phyloP scores from a whole-genome alignment of 192 early-diverging fungal genomes.

The Backusella mclennaniae region DNA sequence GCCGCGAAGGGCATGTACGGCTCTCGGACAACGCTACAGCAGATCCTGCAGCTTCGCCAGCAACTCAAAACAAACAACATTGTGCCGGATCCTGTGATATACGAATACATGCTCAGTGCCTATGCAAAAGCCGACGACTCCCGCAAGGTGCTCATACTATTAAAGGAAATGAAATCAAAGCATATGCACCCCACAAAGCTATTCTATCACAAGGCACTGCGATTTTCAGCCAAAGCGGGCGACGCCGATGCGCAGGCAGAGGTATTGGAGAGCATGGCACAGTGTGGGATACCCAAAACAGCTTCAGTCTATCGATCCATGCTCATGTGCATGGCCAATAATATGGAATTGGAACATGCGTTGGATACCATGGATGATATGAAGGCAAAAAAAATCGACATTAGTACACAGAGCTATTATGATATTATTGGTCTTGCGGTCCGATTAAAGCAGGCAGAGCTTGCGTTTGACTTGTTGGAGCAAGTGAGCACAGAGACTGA shows the following conservation, averaged over 20 bases:
- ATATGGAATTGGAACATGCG: slow-evolving; percentile 46
- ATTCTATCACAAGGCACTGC: slow-evolving; percentile 31
- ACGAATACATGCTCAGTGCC: slow-evolving; percentile 30
- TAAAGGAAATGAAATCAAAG: slow-evolving; percentile 37
- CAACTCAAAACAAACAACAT: not conserved
- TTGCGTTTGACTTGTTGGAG: slow-evolving; percentile 39
- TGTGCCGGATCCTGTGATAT: slow-evolving; percentile 33
- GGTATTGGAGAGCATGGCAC: slow-evolving; percentile 12
- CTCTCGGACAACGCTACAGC: not conserved
- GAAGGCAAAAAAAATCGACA: slow-evolving; percentile 32
- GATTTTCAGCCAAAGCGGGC: slow-evolving; percentile 5
- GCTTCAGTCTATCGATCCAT: slow-evolving; percentile 34
- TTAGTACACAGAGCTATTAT: slow-evolving; percentile 27
- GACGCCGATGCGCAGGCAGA: slow-evolving; percentile 16
- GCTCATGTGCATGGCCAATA: slow-evolving; percentile 39
- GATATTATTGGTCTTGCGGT: slow-evolving; percentile 36
- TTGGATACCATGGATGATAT: slow-evolving; percentile 46
- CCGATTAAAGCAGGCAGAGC: slow-evolving; percentile 25
- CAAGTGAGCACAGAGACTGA: slow-evolving; percentile 30
- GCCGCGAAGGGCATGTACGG: not conserved
- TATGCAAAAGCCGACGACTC: slow-evolving; percentile 29
- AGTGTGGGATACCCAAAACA: not conserved
- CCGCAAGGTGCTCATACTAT: not conserved
- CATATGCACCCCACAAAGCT: slow-evolving; percentile 18
- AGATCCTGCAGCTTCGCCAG: not conserved